Evolutionary conservation across 1,284 basidiomycete species (phyloP), one percentile per base, ranked within the genome.

Genomic region (Agroathelia rolfsii): DNA sequence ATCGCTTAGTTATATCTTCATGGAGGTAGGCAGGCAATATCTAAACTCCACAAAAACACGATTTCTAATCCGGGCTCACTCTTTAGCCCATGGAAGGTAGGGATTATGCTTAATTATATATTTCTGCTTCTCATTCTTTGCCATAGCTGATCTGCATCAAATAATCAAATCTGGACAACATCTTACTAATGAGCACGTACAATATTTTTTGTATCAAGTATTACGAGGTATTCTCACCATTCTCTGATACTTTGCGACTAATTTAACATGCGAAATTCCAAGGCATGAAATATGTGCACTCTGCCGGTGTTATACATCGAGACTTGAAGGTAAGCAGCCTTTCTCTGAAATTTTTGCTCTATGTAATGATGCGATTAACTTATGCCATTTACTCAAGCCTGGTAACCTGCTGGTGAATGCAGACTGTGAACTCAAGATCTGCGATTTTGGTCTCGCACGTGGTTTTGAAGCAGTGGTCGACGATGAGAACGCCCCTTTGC

Each of bases 131-230:
- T n/a, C n/a, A n/a, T 36, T n/a, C n/a, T n/a, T n/a, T 42, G 28
- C 49, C 28, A 30, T 47, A 88, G 88, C 88, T 48, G 89, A 94
- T 60, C 64, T 94, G 40, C 88, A 93, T 53, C 89, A 93, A 61
- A 93, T 94, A 49, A 88, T 94, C 54, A 85, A 89, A 50, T 92
- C 87, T 14, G 89, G 86, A 5, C 89, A 94, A 55, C 58, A 61
- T 6, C 67, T 98, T 14, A 88, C 86, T 10, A 93, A 92, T 48
- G 87, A 95, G 44, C 95, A 99, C 56, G 89, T 95, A 39, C 86
- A 90, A 50, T 95, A 92, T 53, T 98, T 99, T 61, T 76, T 96
- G 31, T 99, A 98, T 56, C 95, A 98, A 57, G 85, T 97, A 24
- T 72, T 98, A 12, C 78, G 95, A 59, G 93, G 93, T 61, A 27